Evolutionary conservation across 768 basidiomycete genomes (phyloP), one percentile per base, ranked within the genome.

Genomic region (Suillus spraguei): DNA sequence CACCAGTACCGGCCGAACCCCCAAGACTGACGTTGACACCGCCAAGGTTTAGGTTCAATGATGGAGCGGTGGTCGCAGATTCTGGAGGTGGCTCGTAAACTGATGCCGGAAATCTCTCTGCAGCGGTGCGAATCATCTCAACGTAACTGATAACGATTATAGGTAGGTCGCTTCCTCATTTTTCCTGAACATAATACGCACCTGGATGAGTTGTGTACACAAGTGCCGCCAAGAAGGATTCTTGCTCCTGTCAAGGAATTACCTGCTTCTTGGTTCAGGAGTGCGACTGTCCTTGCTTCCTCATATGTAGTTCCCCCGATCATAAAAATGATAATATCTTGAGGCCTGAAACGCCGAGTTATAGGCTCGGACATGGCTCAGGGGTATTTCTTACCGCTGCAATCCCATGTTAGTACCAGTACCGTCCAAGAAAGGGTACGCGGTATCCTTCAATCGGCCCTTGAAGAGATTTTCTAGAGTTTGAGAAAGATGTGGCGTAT

Each of bases 291-390:
- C 66, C 94, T 83, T 0, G 95, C 94, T 76, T 99, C 97, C 74
- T 94, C 96, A 70, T 97, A 99, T 0, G 97, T 99, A 35, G 94
- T 88, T 0, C 97, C 97, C 35, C 97, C 97, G 64, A 99, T 87
- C 80, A 99, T 90, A 77, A 99, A 99, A 63, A 99, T 81, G 63
- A 99, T 97, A 52, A 99, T 86, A 75, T 99, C 97, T 68, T 98
- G 97, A 10, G 95, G 91, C 69, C 97, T 97, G 70, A 28, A 11
- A 36, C 16, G 24, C 10, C 38, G 16, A 7, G 17, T 13, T 32
- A 20, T 28, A 13, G 4, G 17, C 47, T 50, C 36, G 13, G 47
- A 22, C 33, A 14, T 60, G 16, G 32, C 39, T 17, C 35, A 47
- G 24, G 24, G 56, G 17, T 72, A 41, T 38, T 20, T 41, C 78